Base-by-base conservation (phyloP, 345 rosid genomes). In the Ceriops tagal region DNA sequence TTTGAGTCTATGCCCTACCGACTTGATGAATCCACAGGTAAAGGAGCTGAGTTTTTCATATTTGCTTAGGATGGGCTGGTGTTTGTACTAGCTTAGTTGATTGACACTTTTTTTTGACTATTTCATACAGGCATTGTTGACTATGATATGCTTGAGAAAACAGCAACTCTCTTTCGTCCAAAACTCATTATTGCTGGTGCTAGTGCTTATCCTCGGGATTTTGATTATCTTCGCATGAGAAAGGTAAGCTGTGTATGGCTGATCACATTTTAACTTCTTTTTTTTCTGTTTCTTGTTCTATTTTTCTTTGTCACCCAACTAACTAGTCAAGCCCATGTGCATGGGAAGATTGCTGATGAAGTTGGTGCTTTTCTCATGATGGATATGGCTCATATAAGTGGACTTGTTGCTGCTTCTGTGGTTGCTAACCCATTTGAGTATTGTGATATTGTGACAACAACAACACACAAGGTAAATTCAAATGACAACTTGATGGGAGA, bases 361-460 rank as follows among this genome's bases (percentile, higher is more conserved):
- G 91, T 91, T 62, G 96, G 96, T 73, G 95, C 96, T 63, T 93
- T 91, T 71, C 96, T 93, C 51, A 93, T 91, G 97, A 89, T 91
- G 96, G 98, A 93, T 80, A 93, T 93, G 98, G 97, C 98, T 81
- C 96, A 93, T 68, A 86, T 89, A 58, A 89, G 98, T 58, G 97
- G 98, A 53, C 96, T 93, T 76, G 96, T 89, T 78, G 95, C 96
- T 76, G 96, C 97, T 67, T 87, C 97, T 76, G 96, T 91, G 61
- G 82, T 88, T 72, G 92, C 86, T 66, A 86, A 93, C 76, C 98
- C 93, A 67, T 93, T 91, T 65, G 87, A 85, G 74, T 87, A 82
- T 72, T 89, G 98, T 76, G 98, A 93, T 80, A 77, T 93, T 66
- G 98, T 93, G 65, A 91, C 98, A 47, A 91, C 97, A 5, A 93